phyloP scores from a whole-genome alignment of 352 stramenopile species.

The Pythium aphanidermatum region DNA sequence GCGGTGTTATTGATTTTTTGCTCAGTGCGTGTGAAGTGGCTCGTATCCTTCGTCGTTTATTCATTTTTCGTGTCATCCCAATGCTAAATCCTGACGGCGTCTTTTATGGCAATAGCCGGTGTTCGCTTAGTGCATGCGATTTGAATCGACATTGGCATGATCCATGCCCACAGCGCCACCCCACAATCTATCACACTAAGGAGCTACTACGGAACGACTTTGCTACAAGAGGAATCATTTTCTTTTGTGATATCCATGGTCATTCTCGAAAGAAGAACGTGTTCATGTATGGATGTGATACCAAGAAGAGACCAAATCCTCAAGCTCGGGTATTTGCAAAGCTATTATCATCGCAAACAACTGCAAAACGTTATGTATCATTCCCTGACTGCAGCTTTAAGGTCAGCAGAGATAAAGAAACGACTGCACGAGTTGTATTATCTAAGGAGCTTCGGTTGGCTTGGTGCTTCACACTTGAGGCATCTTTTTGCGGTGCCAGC shows the following conservation, averaged over 20 bases:
- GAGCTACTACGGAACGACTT: constrained; percentile 59
- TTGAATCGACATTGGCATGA: constrained; percentile 88
- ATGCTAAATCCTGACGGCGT: constrained; percentile 95
- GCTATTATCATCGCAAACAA: constrained; percentile 55
- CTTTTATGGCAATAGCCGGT: constrained; percentile 90
- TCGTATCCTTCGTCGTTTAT: constrained; percentile 70
- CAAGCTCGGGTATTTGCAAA: constrained; percentile 68
- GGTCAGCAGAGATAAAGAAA: constrained; percentile 74
- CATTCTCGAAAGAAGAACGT: constrained; percentile 92
- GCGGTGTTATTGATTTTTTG: constrained; percentile 88
- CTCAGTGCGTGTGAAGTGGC: constrained; percentile 54
- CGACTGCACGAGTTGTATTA: constrained; percentile 75
- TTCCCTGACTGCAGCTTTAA: constrained; percentile 76
- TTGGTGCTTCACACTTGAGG: constrained; percentile 85
- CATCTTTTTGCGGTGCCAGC: constrained; percentile 80
- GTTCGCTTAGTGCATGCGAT: constrained; percentile 72
- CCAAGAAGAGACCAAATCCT: constrained; percentile 80
- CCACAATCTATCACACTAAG: constrained; percentile 89
- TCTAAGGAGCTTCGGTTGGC: constrained; percentile 68
- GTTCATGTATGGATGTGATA: constrained; percentile 94
- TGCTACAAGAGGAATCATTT: constrained; percentile 47
- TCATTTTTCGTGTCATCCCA: constrained; percentile 90
- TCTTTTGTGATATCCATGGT: constrained; percentile 91
- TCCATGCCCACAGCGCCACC: constrained; percentile 59
- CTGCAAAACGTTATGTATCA: constrained; percentile 58